Conservation (phyloP, 2,329 filamentous ascomycete genomes). For the Colletotrichum zoysiae region DNA sequence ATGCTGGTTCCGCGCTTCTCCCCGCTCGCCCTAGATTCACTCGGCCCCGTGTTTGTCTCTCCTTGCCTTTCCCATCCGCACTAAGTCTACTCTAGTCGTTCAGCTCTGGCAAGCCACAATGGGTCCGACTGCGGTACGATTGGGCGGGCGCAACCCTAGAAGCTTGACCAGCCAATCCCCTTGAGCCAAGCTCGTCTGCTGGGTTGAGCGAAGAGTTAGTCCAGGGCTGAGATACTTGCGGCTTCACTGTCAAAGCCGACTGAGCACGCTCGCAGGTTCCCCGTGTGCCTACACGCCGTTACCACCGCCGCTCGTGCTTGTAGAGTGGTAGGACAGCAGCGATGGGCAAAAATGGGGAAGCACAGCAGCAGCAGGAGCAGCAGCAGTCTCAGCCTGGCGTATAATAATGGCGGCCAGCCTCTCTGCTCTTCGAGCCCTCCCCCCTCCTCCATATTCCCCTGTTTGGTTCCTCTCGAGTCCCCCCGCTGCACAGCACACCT, state of each 20-base stretch:
- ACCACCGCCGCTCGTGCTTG: slow-evolving; percentile 9
- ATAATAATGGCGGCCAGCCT: slow-evolving; percentile 29
- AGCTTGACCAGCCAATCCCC: slow-evolving; percentile 41
- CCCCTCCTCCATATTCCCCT: slow-evolving; percentile 2
- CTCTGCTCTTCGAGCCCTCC: neutral
- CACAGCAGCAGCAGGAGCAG: slow-evolving; percentile 9
- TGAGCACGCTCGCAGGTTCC: slow-evolving; percentile 14
- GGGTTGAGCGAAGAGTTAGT: slow-evolving; percentile 44
- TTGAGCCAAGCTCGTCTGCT: slow-evolving; percentile 46
- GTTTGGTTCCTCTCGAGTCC: slow-evolving; percentile 14
- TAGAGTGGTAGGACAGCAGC: slow-evolving; percentile 25
- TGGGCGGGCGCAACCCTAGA: slow-evolving; percentile 44
- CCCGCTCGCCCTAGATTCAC: slow-evolving; percentile 5
- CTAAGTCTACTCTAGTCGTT: slow-evolving; percentile 43
- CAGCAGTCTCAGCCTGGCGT: slow-evolving; percentile 5
- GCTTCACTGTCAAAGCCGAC: slow-evolving; percentile 20
- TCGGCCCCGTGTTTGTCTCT: slow-evolving; percentile 1
- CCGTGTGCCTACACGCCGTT: slow-evolving; percentile 10
- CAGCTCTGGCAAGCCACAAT: slow-evolving; percentile 55
- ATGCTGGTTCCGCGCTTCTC: neutral
- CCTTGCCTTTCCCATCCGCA: slow-evolving; percentile 15
- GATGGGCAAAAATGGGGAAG: neutral
- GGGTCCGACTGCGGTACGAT: slow-evolving; percentile 39
- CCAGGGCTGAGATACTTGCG: slow-evolving; percentile 44
- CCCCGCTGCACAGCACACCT: neutral